These are phyloP conservation scores for Caloboletus inedulis DNA, from an alignment of 1,284 basidiomycete genomes.

Conservation along the genomic window DNA sequence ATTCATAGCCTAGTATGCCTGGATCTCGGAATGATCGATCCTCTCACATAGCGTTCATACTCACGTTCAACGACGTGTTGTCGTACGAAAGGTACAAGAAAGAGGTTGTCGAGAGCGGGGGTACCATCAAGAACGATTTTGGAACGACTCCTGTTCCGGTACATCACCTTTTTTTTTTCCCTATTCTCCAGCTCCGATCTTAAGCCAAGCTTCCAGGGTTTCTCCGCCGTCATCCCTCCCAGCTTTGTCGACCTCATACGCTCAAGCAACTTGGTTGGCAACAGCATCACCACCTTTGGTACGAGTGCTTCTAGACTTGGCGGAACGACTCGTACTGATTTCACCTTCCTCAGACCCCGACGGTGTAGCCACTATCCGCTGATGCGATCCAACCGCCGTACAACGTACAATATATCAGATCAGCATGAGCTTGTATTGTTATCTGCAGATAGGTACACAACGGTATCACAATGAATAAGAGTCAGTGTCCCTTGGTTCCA, in stretches of 20 bases:
- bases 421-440: neutral
- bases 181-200: neutral
- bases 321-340: slow-evolving; percentile 2
- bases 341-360: slow-evolving; percentile 14
- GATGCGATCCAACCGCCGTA: neutral
- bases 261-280: neutral
- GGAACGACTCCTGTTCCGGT: slow-evolving; percentile 4
- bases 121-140: slow-evolving; percentile 18
- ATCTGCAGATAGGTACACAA: neutral
- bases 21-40: neutral
- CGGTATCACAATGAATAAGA: neutral
- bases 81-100: slow-evolving; percentile 21
- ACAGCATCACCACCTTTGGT: slow-evolving; percentile 19
- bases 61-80: slow-evolving; percentile 10
- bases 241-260: neutral
- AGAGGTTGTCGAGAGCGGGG: neutral
- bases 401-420: neutral
- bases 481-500: neutral
- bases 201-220: slow-evolving; percentile 8
- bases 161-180: neutral
- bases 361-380: neutral
- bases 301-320: neutral
- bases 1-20: too few species aligned
- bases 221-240: slow-evolving; percentile 16
- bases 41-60: slow-evolving; percentile 10